Evolutionary conservation across 73 alveolate species (phyloP).

Genomic region (Uronychia setigera): DNA sequence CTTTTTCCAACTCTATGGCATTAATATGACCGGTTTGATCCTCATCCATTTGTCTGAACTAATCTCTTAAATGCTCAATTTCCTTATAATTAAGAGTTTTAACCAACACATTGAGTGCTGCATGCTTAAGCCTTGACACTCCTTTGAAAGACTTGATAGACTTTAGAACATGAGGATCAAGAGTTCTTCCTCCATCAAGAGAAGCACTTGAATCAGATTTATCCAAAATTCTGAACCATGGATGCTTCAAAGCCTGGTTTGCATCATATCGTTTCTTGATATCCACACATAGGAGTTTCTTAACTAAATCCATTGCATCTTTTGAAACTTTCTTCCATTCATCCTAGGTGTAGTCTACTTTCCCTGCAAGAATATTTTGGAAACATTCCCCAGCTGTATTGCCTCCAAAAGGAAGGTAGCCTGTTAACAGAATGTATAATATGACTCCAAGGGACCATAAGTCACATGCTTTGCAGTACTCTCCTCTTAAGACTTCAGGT

Average conservation of each 20-base stretch:
- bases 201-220: neutral
- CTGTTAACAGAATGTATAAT: slow-evolving; percentile 79
- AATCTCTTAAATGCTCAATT: neutral
- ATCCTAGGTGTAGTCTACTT: slow-evolving; percentile 19
- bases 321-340: slow-evolving; percentile 43
- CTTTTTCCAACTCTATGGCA: neutral
- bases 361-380: slow-evolving; percentile 61
- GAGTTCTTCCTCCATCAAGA: neutral
- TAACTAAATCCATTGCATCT: slow-evolving; percentile 71
- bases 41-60: neutral
- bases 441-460: slow-evolving; percentile 90
- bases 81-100: neutral
- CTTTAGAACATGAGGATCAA: slow-evolving; percentile 6
- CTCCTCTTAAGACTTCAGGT: slow-evolving; percentile 70
- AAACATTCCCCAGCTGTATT: slow-evolving; percentile 78
- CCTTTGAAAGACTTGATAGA: neutral
- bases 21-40: neutral
- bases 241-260: slow-evolving; percentile 76
- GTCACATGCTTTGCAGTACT: slow-evolving; percentile 86
- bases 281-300: slow-evolving; percentile 62
- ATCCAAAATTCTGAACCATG: slow-evolving; percentile 63
- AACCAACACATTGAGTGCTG: neutral
- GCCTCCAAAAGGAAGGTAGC: slow-evolving; percentile 88
- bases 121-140: neutral
- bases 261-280: slow-evolving; percentile 75